Percentiles rank a stretch among this genome's conserved stretches.
These are phyloP conservation scores for Nelumbo lutea DNA, from an alignment of 164 flowering plant genomes.

Conservation along the genomic window DNA sequence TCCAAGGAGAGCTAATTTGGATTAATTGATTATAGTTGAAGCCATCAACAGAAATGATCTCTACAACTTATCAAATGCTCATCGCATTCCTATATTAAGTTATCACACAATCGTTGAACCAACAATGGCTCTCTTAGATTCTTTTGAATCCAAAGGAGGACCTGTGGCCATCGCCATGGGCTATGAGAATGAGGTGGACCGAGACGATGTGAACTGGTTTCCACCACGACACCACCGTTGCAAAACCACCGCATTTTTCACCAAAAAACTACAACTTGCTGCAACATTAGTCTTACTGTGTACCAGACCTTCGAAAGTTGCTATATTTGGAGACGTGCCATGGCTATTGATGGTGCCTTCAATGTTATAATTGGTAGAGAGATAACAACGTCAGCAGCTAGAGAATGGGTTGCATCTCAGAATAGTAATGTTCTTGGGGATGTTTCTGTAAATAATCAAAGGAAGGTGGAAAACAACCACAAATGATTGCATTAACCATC, in stretches of 20 bases:
- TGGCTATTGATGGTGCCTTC: conserved; percentile 87
- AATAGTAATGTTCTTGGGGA: conserved; percentile 78
- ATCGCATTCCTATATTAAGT: too few relatives aligned
- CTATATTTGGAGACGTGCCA: conserved; percentile 52
- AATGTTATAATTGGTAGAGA: conserved; percentile 91
- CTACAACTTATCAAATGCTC: too few relatives aligned
- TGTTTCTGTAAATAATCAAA: conserved; percentile 92
- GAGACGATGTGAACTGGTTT: not conserved
- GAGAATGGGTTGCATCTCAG: conserved; percentile 99
- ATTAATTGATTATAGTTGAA: too few relatives aligned
- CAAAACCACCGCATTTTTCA: conserved; percentile 5
- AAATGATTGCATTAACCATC: conserved; percentile 80
- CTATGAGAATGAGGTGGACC: conserved; percentile 16
- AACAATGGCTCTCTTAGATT: not conserved
- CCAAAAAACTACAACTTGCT: conserved; percentile 35
- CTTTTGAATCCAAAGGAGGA: conserved; percentile 10
- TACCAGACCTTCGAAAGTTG: conserved; percentile 56
- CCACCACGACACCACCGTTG: not conserved
- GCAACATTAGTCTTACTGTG: conserved; percentile 86
- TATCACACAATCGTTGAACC: too few relatives aligned
- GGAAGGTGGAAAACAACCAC: conserved; percentile 98
- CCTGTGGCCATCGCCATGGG: conserved; percentile 21
- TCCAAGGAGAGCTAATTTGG: too few relatives aligned
- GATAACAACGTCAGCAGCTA: conserved; percentile 98
- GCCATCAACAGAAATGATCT: too few relatives aligned